A percentile compares a stretch with the other conserved stretches of the same genome.
Conservation (phyloP, 768 basidiomycete genomes). For the Hygrophorus russula region DNA sequence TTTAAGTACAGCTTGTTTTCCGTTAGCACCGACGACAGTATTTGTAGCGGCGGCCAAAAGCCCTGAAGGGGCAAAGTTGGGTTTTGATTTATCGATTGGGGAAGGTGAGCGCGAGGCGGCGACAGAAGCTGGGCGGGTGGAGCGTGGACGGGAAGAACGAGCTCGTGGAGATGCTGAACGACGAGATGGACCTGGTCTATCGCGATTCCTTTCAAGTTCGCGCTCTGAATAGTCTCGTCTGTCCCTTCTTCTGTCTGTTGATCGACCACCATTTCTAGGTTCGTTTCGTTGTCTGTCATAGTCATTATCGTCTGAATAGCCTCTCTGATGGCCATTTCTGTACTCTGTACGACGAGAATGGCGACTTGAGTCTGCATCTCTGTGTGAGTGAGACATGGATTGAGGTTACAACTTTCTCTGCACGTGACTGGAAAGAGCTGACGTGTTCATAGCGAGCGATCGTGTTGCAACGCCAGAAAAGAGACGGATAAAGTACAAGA, state of each 20-base stretch:
- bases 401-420: too few species aligned
- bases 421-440: too few species aligned
- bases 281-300: neutral
- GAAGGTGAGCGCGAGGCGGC: conserved; percentile 35
- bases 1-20: conserved; percentile 78
- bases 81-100: conserved; percentile 58
- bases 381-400: too few species aligned
- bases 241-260: neutral
- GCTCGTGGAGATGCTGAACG: conserved; percentile 60
- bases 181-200: conserved; percentile 21
- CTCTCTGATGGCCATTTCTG: too few species aligned
- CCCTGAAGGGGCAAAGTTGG: conserved; percentile 84
- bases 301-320: neutral
- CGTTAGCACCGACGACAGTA: conserved; percentile 65
- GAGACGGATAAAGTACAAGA: too few species aligned
- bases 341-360: too few species aligned
- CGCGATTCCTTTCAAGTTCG: conserved; percentile 10
- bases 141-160: conserved; percentile 26
- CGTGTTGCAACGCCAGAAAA: too few species aligned
- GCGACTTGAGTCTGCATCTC: too few species aligned
- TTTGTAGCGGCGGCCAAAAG: conserved; percentile 95
- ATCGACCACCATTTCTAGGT: neutral
- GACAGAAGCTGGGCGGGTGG: conserved; percentile 19
- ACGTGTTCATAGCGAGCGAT: too few species aligned
- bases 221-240: neutral